phyloP scores from a whole-genome alignment of 805 yeast genomes.

The Pichia deserticola region DNA sequence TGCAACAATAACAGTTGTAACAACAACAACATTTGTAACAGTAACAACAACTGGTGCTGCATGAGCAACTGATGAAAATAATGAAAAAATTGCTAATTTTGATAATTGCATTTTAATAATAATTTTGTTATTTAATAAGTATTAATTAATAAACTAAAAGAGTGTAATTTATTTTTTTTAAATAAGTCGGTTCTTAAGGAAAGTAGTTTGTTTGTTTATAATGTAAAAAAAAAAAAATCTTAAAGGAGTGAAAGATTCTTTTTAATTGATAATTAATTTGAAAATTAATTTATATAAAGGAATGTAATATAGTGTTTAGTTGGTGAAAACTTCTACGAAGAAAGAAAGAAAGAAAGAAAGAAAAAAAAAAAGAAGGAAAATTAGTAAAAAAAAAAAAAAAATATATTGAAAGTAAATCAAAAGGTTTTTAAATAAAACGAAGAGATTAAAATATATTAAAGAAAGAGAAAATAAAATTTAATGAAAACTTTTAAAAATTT shows the following conservation, averaged over 20 bases:
- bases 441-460: too few species aligned
- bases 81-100: constrained; percentile 14
- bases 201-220: neutral
- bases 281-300: too few species aligned
- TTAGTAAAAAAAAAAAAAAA: neutral
- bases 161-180: neutral
- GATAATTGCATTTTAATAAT: constrained; percentile 12
- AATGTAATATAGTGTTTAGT: neutral
- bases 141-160: neutral
- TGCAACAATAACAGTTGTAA: constrained; percentile 19
- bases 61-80: constrained; percentile 16
- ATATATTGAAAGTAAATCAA: too few species aligned
- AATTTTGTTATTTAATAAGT: neutral
- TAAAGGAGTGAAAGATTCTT: neutral
- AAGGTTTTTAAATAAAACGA: too few species aligned
- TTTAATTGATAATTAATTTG: too few species aligned
- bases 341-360: neutral
- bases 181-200: too few species aligned
- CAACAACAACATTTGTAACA: constrained; percentile 19
- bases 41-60: constrained; percentile 21
- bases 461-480: too few species aligned
- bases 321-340: neutral
- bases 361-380: neutral
- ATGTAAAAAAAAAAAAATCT: neutral
- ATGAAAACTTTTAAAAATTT: too few species aligned